Evolutionary conservation across 208 protist species (phyloP), one percentile per base, ranked within the genome.

Genomic region (Wallacemonas collosoma): DNA sequence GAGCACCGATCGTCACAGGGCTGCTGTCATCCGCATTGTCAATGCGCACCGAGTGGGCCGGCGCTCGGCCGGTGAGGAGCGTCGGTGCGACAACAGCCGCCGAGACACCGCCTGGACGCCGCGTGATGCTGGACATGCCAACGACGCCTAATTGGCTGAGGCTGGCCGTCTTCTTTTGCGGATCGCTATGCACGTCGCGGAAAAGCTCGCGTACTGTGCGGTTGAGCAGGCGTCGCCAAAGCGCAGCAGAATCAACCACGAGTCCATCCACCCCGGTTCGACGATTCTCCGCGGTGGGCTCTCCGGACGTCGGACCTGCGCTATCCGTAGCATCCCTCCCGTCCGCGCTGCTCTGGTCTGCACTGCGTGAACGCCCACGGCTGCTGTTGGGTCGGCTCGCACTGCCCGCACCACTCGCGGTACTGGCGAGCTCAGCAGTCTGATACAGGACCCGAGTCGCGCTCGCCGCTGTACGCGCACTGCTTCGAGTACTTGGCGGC

Each of bases 211-310:
- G 65, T 55, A 89, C 15, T 35, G 73, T 76, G 57, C 70, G 77
- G 35, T 68, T 55, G 2, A 89, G 61, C 6, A 86, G 71, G 47
- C 77, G 72, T 8, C 73, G 75, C 85, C 85, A 89, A 7, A 73
- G 65, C n/a, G 48, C 69, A 9, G 75, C 71, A 3, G 77, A 65
- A 14, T 69, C 58, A 14, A 85, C 43, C n/a, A 65, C 43, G 45
- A 62, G 4, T 74, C 63, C 2, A 51, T 35, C 1, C 58, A 54
- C n/a, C 39, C 36, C 60, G 11, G 26, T 15, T 53, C 5, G 56
- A 26, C 26, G 26, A 26, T 26, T 26, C 26, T 26, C 26, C 26
- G 26, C 26, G 26, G 26, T 26, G 26, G 26, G 26, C 26, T 26
- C 0, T 26, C 45, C 8, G 12, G 45, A 14, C 45, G 45, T 50